A percentile compares a stretch with the other conserved stretches of the same genome.
Evolutionary conservation across 2,329 filamentous ascomycete species (phyloP).

Genomic region (Raffaelea ambrosiae): DNA sequence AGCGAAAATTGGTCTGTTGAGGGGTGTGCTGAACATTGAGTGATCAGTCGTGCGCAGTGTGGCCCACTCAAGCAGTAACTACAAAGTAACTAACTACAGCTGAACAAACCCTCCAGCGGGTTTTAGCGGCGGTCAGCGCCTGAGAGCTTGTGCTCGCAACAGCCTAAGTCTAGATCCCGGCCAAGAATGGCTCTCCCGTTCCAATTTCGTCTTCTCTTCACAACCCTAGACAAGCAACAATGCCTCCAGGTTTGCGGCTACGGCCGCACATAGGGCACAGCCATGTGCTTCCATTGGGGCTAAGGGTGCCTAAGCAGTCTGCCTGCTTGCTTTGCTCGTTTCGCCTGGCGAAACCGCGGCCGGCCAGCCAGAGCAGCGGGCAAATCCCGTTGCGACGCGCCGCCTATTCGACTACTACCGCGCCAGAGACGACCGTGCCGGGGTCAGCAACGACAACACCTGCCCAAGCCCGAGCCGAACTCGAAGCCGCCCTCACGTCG

Average conservation of each 20-base stretch:
- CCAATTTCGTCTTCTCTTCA: neutral
- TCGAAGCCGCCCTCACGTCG: conserved; percentile 49
- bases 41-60: too few species aligned
- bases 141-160: neutral
- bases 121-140: neutral
- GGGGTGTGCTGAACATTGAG: too few species aligned
- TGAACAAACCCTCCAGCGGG: too few species aligned
- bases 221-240: conserved; percentile 8
- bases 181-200: conserved; percentile 1
- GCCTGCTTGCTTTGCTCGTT: conserved; percentile 24
- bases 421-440: neutral
- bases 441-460: neutral
- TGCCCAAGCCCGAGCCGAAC: conserved; percentile 26
- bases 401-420: conserved; percentile 16
- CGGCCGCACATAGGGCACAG: conserved; percentile 4
- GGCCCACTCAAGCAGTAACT: too few species aligned
- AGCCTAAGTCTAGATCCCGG: neutral
- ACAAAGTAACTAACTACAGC: too few species aligned
- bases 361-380: neutral
- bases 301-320: conserved; percentile 2
- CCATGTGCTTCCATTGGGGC: neutral
- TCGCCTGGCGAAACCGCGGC: conserved; percentile 5
- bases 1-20: too few species aligned
- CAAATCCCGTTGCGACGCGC: conserved; percentile 10
- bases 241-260: conserved; percentile 21